Percentiles rank a stretch among this genome's conserved stretches.
These are phyloP conservation scores for Alloteropsis semialata DNA, from an alignment of 176 grass and related monocot genomes.

Conservation along the genomic window DNA sequence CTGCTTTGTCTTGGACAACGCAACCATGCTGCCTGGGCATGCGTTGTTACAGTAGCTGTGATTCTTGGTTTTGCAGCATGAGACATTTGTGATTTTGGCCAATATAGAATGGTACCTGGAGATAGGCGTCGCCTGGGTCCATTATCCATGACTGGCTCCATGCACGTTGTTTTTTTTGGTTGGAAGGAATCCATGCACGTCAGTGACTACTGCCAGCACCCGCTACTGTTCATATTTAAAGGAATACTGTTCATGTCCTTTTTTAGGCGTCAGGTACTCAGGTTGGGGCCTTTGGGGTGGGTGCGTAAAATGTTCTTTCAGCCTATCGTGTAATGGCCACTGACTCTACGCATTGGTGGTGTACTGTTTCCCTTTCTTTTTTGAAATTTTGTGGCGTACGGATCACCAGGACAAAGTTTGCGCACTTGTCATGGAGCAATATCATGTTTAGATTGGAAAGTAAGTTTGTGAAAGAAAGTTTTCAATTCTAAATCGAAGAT, in stretches of 20 bases:
- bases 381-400: neutral
- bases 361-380: neutral
- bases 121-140: neutral
- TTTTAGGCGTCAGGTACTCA: neutral
- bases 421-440: neutral
- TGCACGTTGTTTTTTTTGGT: slow-evolving; percentile 39
- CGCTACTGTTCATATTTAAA: neutral
- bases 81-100: slow-evolving; percentile 11
- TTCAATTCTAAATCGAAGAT: too few relatives aligned
- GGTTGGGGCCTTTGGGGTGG: slow-evolving; percentile 5
- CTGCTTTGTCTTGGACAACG: slow-evolving; percentile 33
- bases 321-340: neutral
- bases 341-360: neutral
- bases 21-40: slow-evolving; percentile 10
- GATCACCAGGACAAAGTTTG: neutral
- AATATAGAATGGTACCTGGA: slow-evolving; percentile 7
- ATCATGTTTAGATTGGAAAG: too few relatives aligned
- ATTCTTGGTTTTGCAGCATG: slow-evolving; percentile 6
- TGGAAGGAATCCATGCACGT: slow-evolving; percentile 40
- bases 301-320: slow-evolving; percentile 13
- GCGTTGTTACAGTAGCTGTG: neutral
- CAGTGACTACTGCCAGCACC: neutral
- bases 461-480: too few relatives aligned
- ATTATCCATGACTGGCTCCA: slow-evolving; percentile 34
- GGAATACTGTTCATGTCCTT: slow-evolving; percentile 11